Conservation (phyloP, 306 rosid genomes). For the Dryas drummondii region DNA sequence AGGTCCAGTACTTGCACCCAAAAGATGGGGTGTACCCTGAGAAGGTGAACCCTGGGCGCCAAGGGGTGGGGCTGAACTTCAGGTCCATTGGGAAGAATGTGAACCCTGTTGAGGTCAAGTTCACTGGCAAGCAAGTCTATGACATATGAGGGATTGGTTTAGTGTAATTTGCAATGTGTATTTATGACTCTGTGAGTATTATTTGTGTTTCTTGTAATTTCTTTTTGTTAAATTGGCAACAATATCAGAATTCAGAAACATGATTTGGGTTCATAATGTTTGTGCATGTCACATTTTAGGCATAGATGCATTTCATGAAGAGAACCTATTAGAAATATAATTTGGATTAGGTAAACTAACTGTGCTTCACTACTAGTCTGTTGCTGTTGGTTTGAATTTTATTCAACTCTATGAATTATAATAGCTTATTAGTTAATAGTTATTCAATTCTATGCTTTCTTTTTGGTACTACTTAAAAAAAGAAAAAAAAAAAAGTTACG, state of each 20-base stretch:
- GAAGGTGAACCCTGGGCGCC: conserved; percentile 91
- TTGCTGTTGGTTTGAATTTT: too few relatives aligned
- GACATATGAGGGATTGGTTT: conserved; percentile 66
- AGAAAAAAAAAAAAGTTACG: too few relatives aligned
- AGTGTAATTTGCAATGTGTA: conserved; percentile 9
- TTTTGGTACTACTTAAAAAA: too few relatives aligned
- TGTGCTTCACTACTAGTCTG: too few relatives aligned
- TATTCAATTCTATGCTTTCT: too few relatives aligned
- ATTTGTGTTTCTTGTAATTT: conserved; percentile 22
- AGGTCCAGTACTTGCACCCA: conserved; percentile 94
- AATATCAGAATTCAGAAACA: neutral
- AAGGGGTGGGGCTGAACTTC: conserved; percentile 83
- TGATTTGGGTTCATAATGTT: neutral
- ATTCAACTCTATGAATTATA: too few relatives aligned
- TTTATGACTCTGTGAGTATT: conserved; percentile 3
- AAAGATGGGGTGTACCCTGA: conserved; percentile 98
- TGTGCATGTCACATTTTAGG: neutral
- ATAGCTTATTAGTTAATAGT: too few relatives aligned
- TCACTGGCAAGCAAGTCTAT: conserved; percentile 87
- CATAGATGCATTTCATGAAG: too few relatives aligned
- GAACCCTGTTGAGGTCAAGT: conserved; percentile 90
- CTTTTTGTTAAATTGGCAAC: conserved; percentile 4
- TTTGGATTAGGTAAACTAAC: too few relatives aligned
- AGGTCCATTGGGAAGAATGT: conserved; percentile 96
- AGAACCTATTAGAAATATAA: too few relatives aligned